Conservation (phyloP, 352 stramenopile species). For the Phytophthora idaei region DNA sequence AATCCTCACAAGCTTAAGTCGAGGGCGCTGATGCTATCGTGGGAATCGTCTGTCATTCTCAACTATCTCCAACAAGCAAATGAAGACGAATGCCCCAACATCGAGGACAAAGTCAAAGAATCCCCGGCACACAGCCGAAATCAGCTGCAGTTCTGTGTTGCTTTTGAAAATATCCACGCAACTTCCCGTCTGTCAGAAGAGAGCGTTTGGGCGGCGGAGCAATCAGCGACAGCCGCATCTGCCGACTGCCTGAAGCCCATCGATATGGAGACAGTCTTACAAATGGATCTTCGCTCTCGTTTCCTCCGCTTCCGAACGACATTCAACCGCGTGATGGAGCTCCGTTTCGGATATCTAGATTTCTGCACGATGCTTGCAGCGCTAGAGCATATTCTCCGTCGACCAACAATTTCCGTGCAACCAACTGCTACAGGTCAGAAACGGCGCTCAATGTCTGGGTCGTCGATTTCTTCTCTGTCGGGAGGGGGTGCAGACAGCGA, state of each 20-base stretch:
- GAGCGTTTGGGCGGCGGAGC: constrained; percentile 64
- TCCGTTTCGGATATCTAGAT: constrained; percentile 87
- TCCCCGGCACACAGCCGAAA: constrained; percentile 42
- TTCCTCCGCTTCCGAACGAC: constrained; percentile 73
- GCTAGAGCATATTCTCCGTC: constrained; percentile 61
- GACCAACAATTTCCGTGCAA: constrained; percentile 26
- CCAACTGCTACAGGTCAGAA: constrained; percentile 24
- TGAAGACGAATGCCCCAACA: constrained; percentile 31
- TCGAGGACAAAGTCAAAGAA: constrained; percentile 24
- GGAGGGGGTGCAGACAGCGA: constrained; percentile 41
- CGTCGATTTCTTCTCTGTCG: constrained; percentile 59
- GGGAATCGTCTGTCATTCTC: constrained; percentile 66
- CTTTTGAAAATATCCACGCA: constrained; percentile 73
- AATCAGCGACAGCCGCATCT: constrained; percentile 45
- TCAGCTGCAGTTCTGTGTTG: constrained; percentile 66
- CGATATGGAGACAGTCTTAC: constrained; percentile 67
- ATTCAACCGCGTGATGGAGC: constrained; percentile 79
- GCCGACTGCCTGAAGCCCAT: constrained; percentile 85
- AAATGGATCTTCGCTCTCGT: constrained; percentile 64
- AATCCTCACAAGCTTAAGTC: constrained; percentile 72
- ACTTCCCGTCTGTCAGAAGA: constrained; percentile 77
- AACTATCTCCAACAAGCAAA: constrained; percentile 66
- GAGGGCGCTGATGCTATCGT: constrained; percentile 82
- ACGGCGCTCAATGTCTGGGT: constrained; percentile 52
- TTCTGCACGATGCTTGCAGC: constrained; percentile 71